Percentiles rank a stretch among this genome's conserved stretches.
Conservation (phyloP, 495 filamentous ascomycete species). For the Hypoxylon intermedium region DNA sequence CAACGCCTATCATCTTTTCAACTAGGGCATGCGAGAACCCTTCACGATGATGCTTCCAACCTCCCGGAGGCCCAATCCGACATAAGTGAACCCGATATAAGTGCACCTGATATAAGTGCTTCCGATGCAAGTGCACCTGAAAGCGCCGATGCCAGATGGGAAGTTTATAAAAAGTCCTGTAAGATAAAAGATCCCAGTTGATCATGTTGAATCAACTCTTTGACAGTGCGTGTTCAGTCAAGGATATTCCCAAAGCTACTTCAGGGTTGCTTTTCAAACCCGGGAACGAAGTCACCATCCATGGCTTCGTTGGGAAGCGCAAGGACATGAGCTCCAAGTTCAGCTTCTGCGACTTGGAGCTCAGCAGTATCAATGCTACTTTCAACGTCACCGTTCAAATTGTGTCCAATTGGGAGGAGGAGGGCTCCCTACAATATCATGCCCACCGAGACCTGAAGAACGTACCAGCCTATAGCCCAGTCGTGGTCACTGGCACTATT, state of each 20-base stretch:
- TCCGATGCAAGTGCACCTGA: not conserved
- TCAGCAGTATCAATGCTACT: constrained; percentile 11
- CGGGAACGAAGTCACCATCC: constrained; percentile 64
- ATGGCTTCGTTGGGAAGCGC: constrained; percentile 74
- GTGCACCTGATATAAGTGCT: too few species aligned
- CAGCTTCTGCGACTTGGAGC: constrained; percentile 69
- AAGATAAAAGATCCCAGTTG: constrained; percentile 2
- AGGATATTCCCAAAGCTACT: constrained; percentile 57
- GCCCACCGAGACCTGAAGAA: constrained; percentile 42
- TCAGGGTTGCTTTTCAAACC: constrained; percentile 41
- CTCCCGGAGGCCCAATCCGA: not conserved
- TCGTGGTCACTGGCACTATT: constrained; percentile 47
- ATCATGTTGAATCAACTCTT: too few species aligned
- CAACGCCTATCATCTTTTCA: constrained; percentile 17
- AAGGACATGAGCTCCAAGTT: constrained; percentile 70
- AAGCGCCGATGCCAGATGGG: not conserved
- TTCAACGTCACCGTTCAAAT: constrained; percentile 42
- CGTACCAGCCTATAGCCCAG: constrained; percentile 49
- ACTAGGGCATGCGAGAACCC: constrained; percentile 1
- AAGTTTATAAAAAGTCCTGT: constrained; percentile 9
- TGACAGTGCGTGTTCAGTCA: constrained; percentile 47
- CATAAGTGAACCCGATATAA: not conserved
- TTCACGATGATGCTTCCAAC: constrained; percentile 12
- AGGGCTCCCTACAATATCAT: constrained; percentile 28
- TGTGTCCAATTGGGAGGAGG: constrained; percentile 39